phyloP scores from a whole-genome alignment of 441 rosid species.

The Corymbia citriodora region DNA sequence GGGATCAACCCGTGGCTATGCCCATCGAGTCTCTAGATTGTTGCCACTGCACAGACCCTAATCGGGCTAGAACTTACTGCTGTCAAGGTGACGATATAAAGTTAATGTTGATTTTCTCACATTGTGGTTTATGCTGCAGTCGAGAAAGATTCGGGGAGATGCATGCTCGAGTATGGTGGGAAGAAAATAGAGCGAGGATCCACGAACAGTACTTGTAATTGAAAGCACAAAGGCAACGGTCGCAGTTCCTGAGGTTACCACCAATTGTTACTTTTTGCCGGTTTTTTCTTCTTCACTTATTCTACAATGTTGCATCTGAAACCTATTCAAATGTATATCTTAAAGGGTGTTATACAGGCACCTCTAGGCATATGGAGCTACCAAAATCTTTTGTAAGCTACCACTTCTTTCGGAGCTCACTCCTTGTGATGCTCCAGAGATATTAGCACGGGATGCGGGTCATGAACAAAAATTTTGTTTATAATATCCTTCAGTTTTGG shows the following conservation, averaged over 20 bases:
- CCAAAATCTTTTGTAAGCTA: neutral
- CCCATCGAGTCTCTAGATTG: neutral
- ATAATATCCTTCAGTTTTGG: neutral
- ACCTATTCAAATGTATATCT: neutral
- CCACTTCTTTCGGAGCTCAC: neutral
- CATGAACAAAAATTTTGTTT: neutral
- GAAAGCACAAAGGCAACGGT: neutral
- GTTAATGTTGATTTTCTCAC: neutral
- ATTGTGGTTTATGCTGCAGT: slow-evolving; percentile 33
- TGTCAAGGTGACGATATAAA: neutral
- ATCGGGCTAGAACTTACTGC: neutral
- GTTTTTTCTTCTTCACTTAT: neutral
- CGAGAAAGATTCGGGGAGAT: slow-evolving; percentile 93
- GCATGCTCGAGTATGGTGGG: slow-evolving; percentile 99
- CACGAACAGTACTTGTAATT: slow-evolving; percentile 68
- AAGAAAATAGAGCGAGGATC: slow-evolving; percentile 92
- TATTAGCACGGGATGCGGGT: neutral
- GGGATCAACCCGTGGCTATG: neutral
- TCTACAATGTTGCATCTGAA: neutral
- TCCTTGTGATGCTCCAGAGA: neutral
- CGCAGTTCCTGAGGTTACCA: neutral
- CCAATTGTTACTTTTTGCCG: neutral
- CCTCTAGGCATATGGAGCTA: neutral
- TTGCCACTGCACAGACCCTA: neutral
- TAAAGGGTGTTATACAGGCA: neutral